Evolutionary conservation across 192 early-diverging fungal species (phyloP).

Genomic region (Coemansia sp.): DNA sequence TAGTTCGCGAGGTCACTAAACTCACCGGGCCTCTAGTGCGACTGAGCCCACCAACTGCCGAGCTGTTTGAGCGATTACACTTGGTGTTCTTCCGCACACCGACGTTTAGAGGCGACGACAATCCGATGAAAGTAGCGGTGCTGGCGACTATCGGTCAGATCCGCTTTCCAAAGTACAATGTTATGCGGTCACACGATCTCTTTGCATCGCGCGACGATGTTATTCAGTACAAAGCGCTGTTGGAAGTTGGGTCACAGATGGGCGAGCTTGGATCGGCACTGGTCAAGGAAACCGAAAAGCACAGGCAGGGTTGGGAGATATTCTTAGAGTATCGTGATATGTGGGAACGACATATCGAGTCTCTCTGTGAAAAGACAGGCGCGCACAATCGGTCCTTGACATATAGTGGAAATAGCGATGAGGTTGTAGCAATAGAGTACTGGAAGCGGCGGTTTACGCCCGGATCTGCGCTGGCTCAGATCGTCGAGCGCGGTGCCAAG

Average conservation of each 20-base stretch:
- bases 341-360: constrained; percentile 24
- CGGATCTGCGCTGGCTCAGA: constrained; percentile 64
- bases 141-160: constrained; percentile 39
- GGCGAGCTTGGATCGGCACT: constrained; percentile 18
- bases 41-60: constrained; percentile 20
- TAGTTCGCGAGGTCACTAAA: constrained; percentile 21
- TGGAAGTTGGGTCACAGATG: constrained; percentile 35
- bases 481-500: constrained; percentile 58
- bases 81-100: constrained; percentile 49
- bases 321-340: constrained; percentile 22
- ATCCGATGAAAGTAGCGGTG: constrained; percentile 35
- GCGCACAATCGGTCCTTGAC: not conserved
- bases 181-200: constrained; percentile 37
- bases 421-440: constrained; percentile 28
- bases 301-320: constrained; percentile 39
- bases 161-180: constrained; percentile 36
- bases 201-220: constrained; percentile 46
- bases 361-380: not conserved
- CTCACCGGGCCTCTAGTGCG: constrained; percentile 39
- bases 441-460: constrained; percentile 54
- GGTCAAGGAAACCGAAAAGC: constrained; percentile 35
- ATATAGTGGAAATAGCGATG: not conserved
- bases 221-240: constrained; percentile 33
- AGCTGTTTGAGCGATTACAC: constrained; percentile 54
- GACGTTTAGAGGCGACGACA: constrained; percentile 30